phyloP scores from a whole-genome alignment of 164 flowering plant species.

The Cinnamomum chago region DNA sequence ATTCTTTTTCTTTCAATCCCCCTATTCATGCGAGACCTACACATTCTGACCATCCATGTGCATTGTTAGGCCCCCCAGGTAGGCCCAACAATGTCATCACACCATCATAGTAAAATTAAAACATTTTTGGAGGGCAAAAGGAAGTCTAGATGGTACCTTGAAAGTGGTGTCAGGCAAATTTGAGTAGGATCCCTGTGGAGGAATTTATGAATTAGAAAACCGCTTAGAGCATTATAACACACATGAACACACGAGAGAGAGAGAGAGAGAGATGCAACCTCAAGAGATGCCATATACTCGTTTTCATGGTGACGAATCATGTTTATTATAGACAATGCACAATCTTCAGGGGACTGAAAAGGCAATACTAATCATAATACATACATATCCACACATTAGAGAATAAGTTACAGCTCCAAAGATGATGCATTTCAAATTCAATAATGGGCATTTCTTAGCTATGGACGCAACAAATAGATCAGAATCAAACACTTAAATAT shows the following conservation, averaged over 20 bases:
- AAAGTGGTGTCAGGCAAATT: conserved; percentile 92
- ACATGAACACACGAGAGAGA: no score
- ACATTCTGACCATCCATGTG: no score
- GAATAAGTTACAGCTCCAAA: background rate
- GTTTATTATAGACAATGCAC: conserved; percentile 54
- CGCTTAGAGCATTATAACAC: no score
- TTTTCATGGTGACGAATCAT: conserved; percentile 93
- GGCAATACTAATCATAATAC: conserved; percentile 1
- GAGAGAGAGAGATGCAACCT: conserved; percentile 36
- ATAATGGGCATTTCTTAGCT: background rate
- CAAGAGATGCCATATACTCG: conserved; percentile 81
- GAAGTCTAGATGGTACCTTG: conserved; percentile 49
- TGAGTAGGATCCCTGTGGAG: conserved; percentile 72
- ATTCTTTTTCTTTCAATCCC: no score
- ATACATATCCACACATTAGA: background rate
- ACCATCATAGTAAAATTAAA: no score
- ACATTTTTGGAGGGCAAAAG: background rate
- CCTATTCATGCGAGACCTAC: no score
- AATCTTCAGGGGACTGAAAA: conserved; percentile 80
- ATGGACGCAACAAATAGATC: background rate
- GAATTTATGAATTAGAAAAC: conserved; percentile 17
- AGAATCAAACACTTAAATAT: no score
- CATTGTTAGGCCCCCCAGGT: no score
- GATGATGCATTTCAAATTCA: background rate
- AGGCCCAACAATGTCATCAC: no score